Evolutionary conservation across 2,329 filamentous ascomycete genomes (phyloP).

Genomic region (Coniella lustricola): DNA sequence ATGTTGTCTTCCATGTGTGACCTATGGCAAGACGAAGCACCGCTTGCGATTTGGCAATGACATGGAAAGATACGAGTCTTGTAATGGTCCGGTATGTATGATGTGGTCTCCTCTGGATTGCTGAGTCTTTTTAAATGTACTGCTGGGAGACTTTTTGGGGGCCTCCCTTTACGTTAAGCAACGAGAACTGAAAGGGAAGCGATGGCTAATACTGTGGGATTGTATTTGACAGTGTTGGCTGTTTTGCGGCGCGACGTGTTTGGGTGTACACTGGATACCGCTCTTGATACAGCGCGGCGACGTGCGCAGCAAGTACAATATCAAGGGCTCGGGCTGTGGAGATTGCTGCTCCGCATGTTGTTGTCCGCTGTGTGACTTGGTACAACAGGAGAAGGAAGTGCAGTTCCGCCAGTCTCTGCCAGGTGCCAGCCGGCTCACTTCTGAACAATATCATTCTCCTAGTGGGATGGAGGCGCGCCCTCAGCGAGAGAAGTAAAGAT

Average conservation of each 20-base stretch:
- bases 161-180: too few species aligned
- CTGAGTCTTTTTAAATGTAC: neutral
- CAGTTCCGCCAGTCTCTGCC: slow-evolving; percentile 28
- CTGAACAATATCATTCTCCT: slow-evolving; percentile 27
- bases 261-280: slow-evolving; percentile 36
- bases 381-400: slow-evolving; percentile 43
- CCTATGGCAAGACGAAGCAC: slow-evolving; percentile 43
- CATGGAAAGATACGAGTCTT: slow-evolving; percentile 37
- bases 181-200: neutral
- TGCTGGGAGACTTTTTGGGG: neutral
- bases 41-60: slow-evolving; percentile 33
- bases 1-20: slow-evolving; percentile 40
- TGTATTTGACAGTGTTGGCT: slow-evolving; percentile 31
- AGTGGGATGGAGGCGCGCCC: slow-evolving; percentile 21
- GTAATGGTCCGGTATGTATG: slow-evolving; percentile 38
- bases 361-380: slow-evolving; percentile 37
- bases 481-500: too few species aligned
- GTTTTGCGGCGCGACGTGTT: slow-evolving; percentile 33
- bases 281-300: slow-evolving; percentile 38
- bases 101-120: too few species aligned
- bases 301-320: slow-evolving; percentile 37
- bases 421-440: slow-evolving; percentile 14
- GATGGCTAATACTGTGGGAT: neutral
- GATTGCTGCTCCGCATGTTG: slow-evolving; percentile 38
- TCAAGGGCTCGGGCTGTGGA: slow-evolving; percentile 35